Conservation (phyloP, 78 protist genomes). For the Pelomyxa schiedti region DNA sequence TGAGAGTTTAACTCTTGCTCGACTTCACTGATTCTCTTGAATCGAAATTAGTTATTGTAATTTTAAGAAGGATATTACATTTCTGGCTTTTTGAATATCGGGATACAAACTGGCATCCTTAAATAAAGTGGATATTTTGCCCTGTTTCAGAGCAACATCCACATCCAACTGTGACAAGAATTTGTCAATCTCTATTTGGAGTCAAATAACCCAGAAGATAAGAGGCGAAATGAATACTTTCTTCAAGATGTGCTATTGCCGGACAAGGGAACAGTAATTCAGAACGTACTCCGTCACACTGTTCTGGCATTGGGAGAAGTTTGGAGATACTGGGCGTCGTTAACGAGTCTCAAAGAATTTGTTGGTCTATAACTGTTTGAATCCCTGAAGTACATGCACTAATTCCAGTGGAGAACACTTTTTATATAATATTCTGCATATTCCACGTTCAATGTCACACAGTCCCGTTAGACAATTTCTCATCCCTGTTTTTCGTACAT, state of each 20-base stretch:
- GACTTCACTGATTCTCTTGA: background rate
- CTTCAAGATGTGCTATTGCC: too few species aligned
- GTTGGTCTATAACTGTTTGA: background rate
- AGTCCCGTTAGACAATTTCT: background rate
- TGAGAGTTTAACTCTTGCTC: conserved; percentile 3
- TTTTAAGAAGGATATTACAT: background rate
- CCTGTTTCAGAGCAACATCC: conserved; percentile 3
- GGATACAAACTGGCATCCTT: background rate
- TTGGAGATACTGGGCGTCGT: background rate
- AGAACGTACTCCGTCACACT: background rate
- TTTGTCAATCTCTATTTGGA: too few species aligned
- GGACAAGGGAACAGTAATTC: too few species aligned
- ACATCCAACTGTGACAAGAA: background rate
- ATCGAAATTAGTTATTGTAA: background rate
- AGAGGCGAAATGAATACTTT: too few species aligned
- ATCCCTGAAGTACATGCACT: background rate
- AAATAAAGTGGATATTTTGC: conserved; percentile 18
- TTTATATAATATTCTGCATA: background rate
- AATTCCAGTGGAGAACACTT: background rate
- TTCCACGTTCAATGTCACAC: background rate
- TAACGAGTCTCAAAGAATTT: background rate
- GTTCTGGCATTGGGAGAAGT: background rate
- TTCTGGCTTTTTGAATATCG: background rate
- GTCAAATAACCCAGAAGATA: too few species aligned
- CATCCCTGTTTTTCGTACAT: background rate